phyloP scores from a whole-genome alignment of 768 basidiomycete genomes.

The Inosperma sp. region DNA sequence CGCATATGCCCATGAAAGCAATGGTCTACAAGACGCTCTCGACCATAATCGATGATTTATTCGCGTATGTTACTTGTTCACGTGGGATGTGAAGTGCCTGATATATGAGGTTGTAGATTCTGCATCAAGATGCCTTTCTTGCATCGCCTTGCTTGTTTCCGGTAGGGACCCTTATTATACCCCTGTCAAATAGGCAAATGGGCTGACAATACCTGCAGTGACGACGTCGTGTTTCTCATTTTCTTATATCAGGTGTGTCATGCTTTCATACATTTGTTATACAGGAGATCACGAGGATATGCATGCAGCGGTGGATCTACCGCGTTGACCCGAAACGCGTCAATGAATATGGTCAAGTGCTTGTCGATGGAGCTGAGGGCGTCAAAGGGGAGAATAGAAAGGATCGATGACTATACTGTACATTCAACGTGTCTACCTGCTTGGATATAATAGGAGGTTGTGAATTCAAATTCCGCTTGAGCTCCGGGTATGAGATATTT shows the following conservation, averaged over 20 bases:
- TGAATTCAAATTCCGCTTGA: slow-evolving; percentile 22
- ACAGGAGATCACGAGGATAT: slow-evolving; percentile 17
- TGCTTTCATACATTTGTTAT: slow-evolving; percentile 7
- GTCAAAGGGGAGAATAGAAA: slow-evolving; percentile 50
- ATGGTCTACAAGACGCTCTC: slow-evolving; percentile 95
- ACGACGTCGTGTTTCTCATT: slow-evolving; percentile 87
- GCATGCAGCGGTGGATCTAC: slow-evolving; percentile 88
- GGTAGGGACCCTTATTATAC: slow-evolving; percentile 28
- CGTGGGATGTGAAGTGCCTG: slow-evolving; percentile 15
- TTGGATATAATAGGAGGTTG: slow-evolving; percentile 14
- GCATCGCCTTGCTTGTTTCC: slow-evolving; percentile 87
- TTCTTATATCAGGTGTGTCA: slow-evolving; percentile 83
- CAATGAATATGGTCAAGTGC: slow-evolving; percentile 94
- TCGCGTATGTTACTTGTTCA: slow-evolving; percentile 54
- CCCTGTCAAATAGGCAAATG: too few relatives aligned
- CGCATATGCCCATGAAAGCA: slow-evolving; percentile 98
- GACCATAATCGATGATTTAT: slow-evolving; percentile 88
- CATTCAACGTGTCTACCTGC: too few relatives aligned
- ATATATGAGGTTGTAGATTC: slow-evolving; percentile 47
- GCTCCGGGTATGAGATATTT: slow-evolving; percentile 24
- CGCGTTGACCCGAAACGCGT: slow-evolving; percentile 89
- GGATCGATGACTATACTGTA: slow-evolving; percentile 35
- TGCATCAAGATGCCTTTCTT: slow-evolving; percentile 96
- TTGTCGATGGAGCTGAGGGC: slow-evolving; percentile 40
- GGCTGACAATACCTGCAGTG: too few relatives aligned